Conservation (phyloP, 1,284 basidiomycete genomes). For the Ceratobasidium sp. region DNA sequence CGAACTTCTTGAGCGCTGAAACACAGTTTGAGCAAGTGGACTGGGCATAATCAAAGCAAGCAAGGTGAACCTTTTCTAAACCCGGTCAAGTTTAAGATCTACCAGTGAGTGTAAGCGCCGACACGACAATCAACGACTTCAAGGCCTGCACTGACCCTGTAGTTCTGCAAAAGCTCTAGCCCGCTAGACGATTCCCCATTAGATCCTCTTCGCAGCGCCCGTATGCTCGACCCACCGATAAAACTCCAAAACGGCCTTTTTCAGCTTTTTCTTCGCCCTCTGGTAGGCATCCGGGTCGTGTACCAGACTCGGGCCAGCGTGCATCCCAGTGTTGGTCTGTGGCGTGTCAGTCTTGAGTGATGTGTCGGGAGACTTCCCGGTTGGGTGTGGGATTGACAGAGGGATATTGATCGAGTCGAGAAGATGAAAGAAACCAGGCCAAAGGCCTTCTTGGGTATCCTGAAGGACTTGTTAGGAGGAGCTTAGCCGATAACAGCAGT, state of each 20-base stretch:
- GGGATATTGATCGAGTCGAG: constrained; percentile 40
- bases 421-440: constrained; percentile 47
- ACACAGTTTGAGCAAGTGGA: background rate
- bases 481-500: background rate
- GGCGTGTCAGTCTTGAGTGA: constrained; percentile 35
- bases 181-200: constrained; percentile 61
- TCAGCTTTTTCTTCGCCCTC: constrained; percentile 84
- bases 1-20: constrained; percentile 88
- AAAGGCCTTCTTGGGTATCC: constrained; percentile 46
- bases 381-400: background rate
- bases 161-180: constrained; percentile 87
- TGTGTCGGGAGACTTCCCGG: constrained; percentile 40
- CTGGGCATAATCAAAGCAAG: background rate
- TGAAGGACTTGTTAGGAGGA: constrained; percentile 15
- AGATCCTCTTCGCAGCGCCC: background rate
- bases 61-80: constrained; percentile 75
- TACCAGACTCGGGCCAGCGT: constrained; percentile 38
- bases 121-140: background rate
- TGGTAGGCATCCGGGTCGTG: constrained; percentile 83
- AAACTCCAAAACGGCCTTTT: constrained; percentile 86
- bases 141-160: constrained; percentile 69
- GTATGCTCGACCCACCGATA: constrained; percentile 73
- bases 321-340: constrained; percentile 16
- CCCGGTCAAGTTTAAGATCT: constrained; percentile 90
- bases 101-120: constrained; percentile 43